Base-by-base conservation (phyloP, 2,329 filamentous ascomycete species). In the Colletotrichum sansevieriae region DNA sequence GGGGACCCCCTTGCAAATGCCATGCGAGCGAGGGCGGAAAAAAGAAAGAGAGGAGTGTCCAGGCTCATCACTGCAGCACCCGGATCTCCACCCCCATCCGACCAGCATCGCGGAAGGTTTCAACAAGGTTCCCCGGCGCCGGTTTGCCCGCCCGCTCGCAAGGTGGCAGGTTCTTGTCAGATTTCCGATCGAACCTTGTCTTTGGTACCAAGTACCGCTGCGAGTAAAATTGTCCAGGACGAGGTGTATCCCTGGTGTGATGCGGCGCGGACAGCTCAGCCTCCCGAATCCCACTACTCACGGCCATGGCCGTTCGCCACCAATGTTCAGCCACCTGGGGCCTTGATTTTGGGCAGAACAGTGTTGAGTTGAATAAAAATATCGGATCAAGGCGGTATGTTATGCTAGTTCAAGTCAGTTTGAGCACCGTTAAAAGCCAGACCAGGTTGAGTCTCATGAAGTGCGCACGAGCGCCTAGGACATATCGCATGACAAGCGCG, bases 41-140 rank as follows among this genome's bases (percentile, higher is more conserved):
- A 29, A 29, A 29, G 2, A 29, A 29, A 29, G 6, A 2, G 7
- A 29, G 25, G 1, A 29, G 29, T 29, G 29, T 7, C 29, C 29
- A 29, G 29, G 29, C 29, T 29, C 52, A 41, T 35, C 12, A 20
- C 33, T 29, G 29, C 52, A 37, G 20, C 43, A 49, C 33, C 25
- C 58, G 59, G 43, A 63, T 57, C 59, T 49, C 63, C 63, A 63
- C 57, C 59, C 59, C 64, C 51, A 56, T 51, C 59, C 58, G n/a
- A 51, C 51, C 64, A 57, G 51, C 43, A 41, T 57, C 35, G 57
- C 51, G 64, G 59, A 22, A 59, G 37, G 61, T 59, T 65, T 60
- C 47, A 65, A 49, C 54, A 68, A 54, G 65, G 61, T 55, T 59
- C 65, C 61, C 65, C 61, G 13, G 54, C 29, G 35, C 52, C 52